Evolutionary conservation across 805 yeast genomes (phyloP), one percentile per base, ranked within the genome.

Genomic region (Candida lessepsii): DNA sequence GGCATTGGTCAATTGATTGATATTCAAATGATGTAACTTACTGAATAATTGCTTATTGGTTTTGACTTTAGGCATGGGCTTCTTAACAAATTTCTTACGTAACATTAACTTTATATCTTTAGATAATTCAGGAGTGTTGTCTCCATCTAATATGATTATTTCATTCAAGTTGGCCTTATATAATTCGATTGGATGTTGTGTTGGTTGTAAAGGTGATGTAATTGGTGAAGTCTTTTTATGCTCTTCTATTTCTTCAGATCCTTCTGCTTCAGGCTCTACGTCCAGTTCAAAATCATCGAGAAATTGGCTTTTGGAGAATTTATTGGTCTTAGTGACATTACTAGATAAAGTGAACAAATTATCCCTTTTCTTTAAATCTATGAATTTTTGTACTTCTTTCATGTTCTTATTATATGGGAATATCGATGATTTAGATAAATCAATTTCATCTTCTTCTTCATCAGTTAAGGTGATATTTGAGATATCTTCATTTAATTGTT

Each of bases 1-100:
- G 33, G 52, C 42, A 3, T 52, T 54, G 34, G 53, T 57, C 28
- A 69, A 59, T 45, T 78, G 83, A 33, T 64, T 56, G 29, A 68
- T 65, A 34, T 75, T 73, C 36, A 41, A 35, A n/a, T 27, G 31
- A 26, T 40, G 40, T 11, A 48, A 32, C 13, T 41, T 39, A 25
- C 41, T 40, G 19, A 41, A 31, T 18, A 45, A 34, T 19, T 36
- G 29, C 19, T 30, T 40, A n/a, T 13, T 27, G 18, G 29, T 39
- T 5, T n/a, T 24, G n/a, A 18, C 29, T 26, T 33, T 31, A 20
- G 31, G 31, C 4, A 23, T 11, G 9, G 38, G 39, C 10, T 23
- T 32, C 15, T 37, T 37, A n/a, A 31, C 30, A 25, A 11, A 42
- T 24, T 36, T 47, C 39, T 46, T 44, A 23, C 41, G 45, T 18